Evolutionary conservation across 306 rosid genomes (phyloP).

Genomic region (Sechiopsis laciniata): DNA sequence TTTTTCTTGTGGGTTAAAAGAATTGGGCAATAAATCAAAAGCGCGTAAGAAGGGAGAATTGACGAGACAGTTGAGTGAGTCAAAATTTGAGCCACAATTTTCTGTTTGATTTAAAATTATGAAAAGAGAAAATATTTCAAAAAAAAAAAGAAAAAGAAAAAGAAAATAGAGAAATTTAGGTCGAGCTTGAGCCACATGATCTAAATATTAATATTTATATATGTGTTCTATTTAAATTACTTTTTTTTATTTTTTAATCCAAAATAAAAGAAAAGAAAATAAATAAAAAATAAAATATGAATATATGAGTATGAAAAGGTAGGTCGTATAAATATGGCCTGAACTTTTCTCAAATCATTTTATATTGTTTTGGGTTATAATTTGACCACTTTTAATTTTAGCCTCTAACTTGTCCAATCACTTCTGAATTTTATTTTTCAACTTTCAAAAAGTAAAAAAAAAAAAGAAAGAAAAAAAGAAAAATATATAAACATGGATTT

Average conservation of each 20-base stretch:
- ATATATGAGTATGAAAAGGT: too few species aligned
- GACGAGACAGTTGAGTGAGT: background rate
- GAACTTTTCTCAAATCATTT: background rate
- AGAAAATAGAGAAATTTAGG: too few species aligned
- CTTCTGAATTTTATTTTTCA: background rate
- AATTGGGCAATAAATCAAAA: background rate
- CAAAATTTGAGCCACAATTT: constrained; percentile 8
- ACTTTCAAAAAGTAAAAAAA: background rate
- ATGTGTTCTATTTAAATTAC: too few species aligned
- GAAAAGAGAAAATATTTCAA: too few species aligned
- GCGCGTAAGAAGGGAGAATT: constrained; percentile 4
- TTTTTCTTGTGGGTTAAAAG: too few species aligned
- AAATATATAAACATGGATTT: background rate
- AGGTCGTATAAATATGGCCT: too few species aligned
- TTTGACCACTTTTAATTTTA: background rate
- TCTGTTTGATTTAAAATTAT: background rate
- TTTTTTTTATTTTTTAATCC: too few species aligned
- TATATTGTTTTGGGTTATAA: background rate
- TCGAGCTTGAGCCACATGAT: too few species aligned
- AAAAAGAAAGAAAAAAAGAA: background rate
- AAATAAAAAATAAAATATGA: too few species aligned
- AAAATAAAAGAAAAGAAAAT: too few species aligned
- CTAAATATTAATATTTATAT: too few species aligned
- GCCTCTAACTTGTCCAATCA: background rate
- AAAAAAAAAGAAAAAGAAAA: too few species aligned